Conservation (phyloP, 1,139 yeast species). For the Trichomonascaceae sp. region DNA sequence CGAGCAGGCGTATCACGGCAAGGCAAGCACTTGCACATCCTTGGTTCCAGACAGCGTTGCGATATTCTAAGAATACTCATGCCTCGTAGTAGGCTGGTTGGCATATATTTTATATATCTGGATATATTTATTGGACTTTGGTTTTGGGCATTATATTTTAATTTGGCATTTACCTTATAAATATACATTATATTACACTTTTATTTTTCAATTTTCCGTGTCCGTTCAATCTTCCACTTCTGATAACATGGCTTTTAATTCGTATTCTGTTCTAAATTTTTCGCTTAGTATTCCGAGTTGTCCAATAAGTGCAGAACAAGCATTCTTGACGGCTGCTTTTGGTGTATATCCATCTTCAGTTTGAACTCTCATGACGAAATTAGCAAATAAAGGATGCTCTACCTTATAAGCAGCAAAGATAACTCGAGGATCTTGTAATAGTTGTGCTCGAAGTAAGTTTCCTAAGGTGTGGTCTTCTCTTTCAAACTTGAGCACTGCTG, state of each 20-base stretch:
- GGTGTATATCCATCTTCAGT: constrained; percentile 95
- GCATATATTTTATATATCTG: constrained; percentile 8
- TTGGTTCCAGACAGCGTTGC: constrained; percentile 28
- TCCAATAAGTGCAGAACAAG: constrained; percentile 75
- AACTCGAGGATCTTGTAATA: constrained; percentile 78
- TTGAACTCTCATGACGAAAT: constrained; percentile 86
- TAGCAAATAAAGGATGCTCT: constrained; percentile 95
- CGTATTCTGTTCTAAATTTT: constrained; percentile 89
- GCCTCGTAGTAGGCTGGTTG: constrained; percentile 16
- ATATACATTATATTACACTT: neutral
- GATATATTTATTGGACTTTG: constrained; percentile 7
- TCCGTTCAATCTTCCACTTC: constrained; percentile 21
- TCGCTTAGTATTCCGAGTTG: constrained; percentile 70
- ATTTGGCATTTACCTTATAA: neutral
- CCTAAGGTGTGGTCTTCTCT: constrained; percentile 98
- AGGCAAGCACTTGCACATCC: constrained; percentile 74
- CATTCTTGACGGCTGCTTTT: constrained; percentile 80
- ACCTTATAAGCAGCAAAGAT: constrained; percentile 95
- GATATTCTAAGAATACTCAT: constrained; percentile 6
- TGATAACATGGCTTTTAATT: constrained; percentile 64
- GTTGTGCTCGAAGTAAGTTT: constrained; percentile 78
- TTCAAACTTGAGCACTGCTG: constrained; percentile 86
- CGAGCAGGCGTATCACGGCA: constrained; percentile 67
- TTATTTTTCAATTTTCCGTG: no score
- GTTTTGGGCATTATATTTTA: neutral